A percentile compares a stretch with the other conserved stretches of the same genome.
Conservation (phyloP, 2,329 filamentous ascomycete genomes). For the Claviceps sp. region DNA sequence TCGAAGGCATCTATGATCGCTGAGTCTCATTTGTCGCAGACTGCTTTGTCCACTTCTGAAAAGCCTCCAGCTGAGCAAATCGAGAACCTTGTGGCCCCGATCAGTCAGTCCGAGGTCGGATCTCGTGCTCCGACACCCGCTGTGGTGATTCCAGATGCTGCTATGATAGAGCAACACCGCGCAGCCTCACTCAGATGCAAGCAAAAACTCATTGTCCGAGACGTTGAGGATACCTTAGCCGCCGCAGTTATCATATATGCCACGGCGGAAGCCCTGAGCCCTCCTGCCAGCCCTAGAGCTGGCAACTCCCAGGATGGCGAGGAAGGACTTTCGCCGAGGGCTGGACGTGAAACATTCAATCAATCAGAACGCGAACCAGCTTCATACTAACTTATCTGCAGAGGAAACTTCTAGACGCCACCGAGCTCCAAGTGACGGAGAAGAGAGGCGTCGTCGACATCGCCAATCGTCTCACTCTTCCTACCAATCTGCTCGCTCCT, state of each 20-base stretch:
- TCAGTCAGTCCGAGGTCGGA: conserved; percentile 7
- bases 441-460: conserved; percentile 28
- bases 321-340: conserved; percentile 10
- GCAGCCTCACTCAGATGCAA: conserved; percentile 31
- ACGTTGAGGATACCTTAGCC: conserved; percentile 39
- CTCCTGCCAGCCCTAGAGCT: conserved; percentile 20
- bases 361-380: conserved; percentile 15
- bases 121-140: conserved; percentile 30
- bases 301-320: conserved; percentile 11
- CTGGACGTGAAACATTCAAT: background rate
- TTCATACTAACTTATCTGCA: conserved; percentile 43
- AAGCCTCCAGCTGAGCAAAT: background rate
- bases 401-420: conserved; percentile 32
- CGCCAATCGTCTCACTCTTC: conserved; percentile 14
- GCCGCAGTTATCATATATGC: conserved; percentile 42
- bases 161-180: conserved; percentile 25
- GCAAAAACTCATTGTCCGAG: conserved; percentile 29
- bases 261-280: conserved; percentile 33
- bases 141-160: conserved; percentile 30
- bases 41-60: background rate
- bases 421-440: conserved; percentile 23
- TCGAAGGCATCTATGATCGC: background rate
- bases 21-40: background rate
- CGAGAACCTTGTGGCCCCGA: background rate
- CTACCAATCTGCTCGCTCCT: conserved; percentile 21